Evolutionary conservation across 2,329 filamentous ascomycete genomes (phyloP).

Genomic region (Neobulgaria alba): DNA sequence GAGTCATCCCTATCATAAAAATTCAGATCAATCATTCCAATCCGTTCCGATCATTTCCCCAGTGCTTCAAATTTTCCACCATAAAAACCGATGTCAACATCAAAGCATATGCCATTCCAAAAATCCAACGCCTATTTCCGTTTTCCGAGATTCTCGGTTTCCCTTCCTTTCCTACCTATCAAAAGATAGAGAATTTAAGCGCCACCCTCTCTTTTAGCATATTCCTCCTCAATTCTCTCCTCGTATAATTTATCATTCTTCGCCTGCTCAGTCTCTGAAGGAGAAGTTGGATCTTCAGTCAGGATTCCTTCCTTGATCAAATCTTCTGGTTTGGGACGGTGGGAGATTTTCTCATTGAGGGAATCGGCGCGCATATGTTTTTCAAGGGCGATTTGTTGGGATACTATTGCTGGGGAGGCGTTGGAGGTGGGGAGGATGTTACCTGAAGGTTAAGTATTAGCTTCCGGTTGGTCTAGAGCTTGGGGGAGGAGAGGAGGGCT

Average conservation of each 20-base stretch:
- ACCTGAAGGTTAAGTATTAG: conserved; percentile 37
- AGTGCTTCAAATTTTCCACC: too few species aligned
- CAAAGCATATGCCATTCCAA: too few species aligned
- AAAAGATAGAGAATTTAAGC: too few species aligned
- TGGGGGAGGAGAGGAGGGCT: background rate
- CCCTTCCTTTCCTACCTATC: too few species aligned
- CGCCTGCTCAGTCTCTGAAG: conserved; percentile 34
- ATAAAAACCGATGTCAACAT: too few species aligned
- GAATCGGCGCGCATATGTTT: conserved; percentile 82
- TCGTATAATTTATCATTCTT: conserved; percentile 37
- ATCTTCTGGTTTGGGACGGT: conserved; percentile 66
- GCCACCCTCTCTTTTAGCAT: conserved; percentile 54
- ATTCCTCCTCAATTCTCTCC: conserved; percentile 55
- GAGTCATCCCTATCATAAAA: too few species aligned
- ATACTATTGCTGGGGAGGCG: conserved; percentile 70
- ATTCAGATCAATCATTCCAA: too few species aligned
- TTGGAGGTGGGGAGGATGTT: conserved; percentile 79
- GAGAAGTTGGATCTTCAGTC: conserved; percentile 54
- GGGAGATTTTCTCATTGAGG: conserved; percentile 77
- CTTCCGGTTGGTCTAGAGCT: background rate
- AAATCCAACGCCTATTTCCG: too few species aligned
- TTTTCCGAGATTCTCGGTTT: too few species aligned
- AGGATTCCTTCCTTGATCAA: conserved; percentile 75
- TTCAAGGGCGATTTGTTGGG: conserved; percentile 75
- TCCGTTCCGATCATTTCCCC: too few species aligned